Evolutionary conservation across 805 yeast genomes (phyloP), one percentile per base, ranked within the genome.

Genomic region (Saccharomyces kudriavzevii): DNA sequence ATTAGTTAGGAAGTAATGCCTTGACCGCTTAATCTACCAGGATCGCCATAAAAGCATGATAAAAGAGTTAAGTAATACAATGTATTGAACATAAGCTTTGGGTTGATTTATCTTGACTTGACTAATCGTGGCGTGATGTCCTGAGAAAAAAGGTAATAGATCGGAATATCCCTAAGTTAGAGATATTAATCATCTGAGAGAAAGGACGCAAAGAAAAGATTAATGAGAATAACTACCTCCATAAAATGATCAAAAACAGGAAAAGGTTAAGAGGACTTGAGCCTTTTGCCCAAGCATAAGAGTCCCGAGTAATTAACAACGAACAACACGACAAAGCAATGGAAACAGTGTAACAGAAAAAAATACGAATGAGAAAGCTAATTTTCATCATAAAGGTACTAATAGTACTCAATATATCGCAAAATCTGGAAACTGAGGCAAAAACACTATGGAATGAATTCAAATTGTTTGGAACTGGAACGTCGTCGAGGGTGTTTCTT

Each of bases 321-420:
- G 81, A 31, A 3, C 70, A 51, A 63, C 80, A 87, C 14, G 84
- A 76, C 0, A 71, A 52, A 1, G 68, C 60, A 1, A 88, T 61
- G 14, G 87, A 77, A 0, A 64, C 52, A 1, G 69, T 26, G 5
- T 79, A 85, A 64, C 90, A 90, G 6, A 67, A 54, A 52, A 82
- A 77, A 4, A 81, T 69, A 54, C 70, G 56, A 14, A 63, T 40
- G 4, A 74, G 4, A 74, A 59, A 77, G 56, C 3, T 67, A 74
- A 40, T 88, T 67, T 66, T 90, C 97, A 45, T 78, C 82, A 8
- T 87, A 77, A 59, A 86, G 0, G 96, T 86, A 52, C 92, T 84
- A 43, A 88, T 79, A 0, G 97, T 87, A 43, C 89, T 81, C 50
- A 85, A 67, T 2, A 80, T 77, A 0, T 91, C 95, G 63, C 89